These are phyloP conservation scores for Populus tremula DNA, from an alignment of 345 rosid genomes.

Conservation along the genomic window DNA sequence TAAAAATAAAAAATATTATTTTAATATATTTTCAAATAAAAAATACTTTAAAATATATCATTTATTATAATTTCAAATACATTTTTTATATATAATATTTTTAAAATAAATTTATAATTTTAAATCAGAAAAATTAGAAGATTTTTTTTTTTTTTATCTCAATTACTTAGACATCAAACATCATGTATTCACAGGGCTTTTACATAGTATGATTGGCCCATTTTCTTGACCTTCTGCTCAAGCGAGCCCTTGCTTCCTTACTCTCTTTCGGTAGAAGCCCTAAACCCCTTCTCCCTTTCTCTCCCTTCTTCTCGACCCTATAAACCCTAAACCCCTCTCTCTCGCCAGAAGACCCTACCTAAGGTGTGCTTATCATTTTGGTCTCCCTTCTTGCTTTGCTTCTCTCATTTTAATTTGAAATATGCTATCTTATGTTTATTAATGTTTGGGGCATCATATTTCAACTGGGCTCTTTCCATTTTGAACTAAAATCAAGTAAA, in stretches of 20 bases:
- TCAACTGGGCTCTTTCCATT: neutral
- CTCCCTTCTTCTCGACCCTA: neutral
- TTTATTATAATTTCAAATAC: too few species aligned
- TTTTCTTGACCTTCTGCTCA: neutral
- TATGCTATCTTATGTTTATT: too few species aligned
- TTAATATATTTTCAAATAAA: too few species aligned
- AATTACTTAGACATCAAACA: neutral
- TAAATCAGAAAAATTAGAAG: too few species aligned
- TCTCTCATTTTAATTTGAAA: neutral
- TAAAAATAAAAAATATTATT: too few species aligned
- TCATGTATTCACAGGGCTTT: neutral
- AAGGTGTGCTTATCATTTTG: neutral
- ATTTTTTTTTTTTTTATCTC: too few species aligned
- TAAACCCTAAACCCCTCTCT: constrained; percentile 21
- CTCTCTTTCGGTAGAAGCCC: neutral
- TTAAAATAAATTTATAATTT: too few species aligned
- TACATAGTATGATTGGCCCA: neutral
- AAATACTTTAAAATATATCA: too few species aligned
- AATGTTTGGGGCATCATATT: neutral
- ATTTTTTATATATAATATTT: too few species aligned
- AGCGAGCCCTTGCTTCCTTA: neutral
- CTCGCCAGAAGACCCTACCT: neutral
- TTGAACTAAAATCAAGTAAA: neutral
- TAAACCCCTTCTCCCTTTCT: neutral
- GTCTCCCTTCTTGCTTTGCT: neutral